Base-by-base conservation (phyloP, 73 alveolate species). In the Breviolum minutum region DNA sequence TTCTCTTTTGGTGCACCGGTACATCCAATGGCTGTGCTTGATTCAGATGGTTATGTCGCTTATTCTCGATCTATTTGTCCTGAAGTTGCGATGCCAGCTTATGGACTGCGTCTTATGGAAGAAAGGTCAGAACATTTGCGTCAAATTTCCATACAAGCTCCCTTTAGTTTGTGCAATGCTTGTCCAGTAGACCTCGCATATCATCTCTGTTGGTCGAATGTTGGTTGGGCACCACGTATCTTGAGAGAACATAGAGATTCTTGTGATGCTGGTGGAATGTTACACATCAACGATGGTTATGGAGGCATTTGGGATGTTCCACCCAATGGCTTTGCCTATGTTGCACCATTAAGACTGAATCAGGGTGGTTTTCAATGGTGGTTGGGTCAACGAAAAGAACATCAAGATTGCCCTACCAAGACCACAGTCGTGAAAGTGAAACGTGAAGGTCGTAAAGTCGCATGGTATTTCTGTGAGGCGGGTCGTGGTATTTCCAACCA, bases 301-400 rank as follows among this genome's bases (percentile, higher is more conserved):
- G 97, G 97, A 24, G 97, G 97, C 6, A 22, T 90, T 73, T 90
- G 97, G 97, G 97, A 90, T 17, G 97, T 90, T 62, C 97, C 97
- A 71, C 88, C 87, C 63, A 90, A 90, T 63, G 97, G 97, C 24
- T 90, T 90, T 77, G 97, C 84, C 4, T 77, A 69, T 32, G 63
- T 90, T 9, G 97, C 97, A 26, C 97, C 97, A 63, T 54, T 90
- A 76, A 62, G 83, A 20, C 32, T 62, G 86, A 61, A 63, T 62
- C 88, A 90, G 83, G 19, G 64, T 26, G 22, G 88, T 74, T 90
- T 90, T 62, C 97, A 73, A 19, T 90, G 97, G 97, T 71, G 88
- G 97, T 22, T 81, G 20, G 87, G 97, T 29, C 40, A 32, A 60
- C 61, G n/a, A 8, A 90, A 48, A 29, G 87, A 90, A 48, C 97